Evolutionary conservation across 768 basidiomycete species (phyloP).

Genomic region (Mycena capillaripes): DNA sequence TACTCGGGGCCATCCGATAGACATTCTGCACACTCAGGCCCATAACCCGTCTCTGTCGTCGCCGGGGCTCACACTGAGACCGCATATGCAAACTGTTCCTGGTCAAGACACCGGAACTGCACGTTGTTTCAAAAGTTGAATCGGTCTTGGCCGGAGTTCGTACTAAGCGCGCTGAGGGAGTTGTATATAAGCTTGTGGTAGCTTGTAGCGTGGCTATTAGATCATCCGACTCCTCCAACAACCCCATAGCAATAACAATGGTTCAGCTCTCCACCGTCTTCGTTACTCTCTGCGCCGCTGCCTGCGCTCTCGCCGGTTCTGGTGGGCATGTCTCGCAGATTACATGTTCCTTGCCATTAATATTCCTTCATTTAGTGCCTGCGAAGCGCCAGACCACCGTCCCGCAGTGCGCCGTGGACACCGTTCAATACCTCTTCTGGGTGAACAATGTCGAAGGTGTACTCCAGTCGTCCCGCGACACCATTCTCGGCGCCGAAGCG

Average conservation of each 20-base stretch:
- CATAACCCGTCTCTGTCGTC: neutral
- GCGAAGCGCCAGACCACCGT: slow-evolving; percentile 10
- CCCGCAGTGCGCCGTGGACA: slow-evolving; percentile 16
- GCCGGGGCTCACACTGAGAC: neutral
- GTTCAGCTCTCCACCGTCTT: slow-evolving; percentile 13
- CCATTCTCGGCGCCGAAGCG: slow-evolving; percentile 12
- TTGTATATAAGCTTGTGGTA: slow-evolving; percentile 7
- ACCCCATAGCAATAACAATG: slow-evolving; percentile 18
- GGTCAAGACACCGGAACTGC: slow-evolving; percentile 12
- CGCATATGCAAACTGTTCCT: neutral
- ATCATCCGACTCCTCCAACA: slow-evolving; percentile 15
- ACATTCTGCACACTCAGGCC: slow-evolving; percentile 4
- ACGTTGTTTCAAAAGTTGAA: too few species aligned
- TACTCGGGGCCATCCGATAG: slow-evolving; percentile 4
- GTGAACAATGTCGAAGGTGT: neutral
- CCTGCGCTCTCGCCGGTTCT: slow-evolving; percentile 16
- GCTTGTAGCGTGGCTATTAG: slow-evolving; percentile 13
- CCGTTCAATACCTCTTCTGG: slow-evolving; percentile 19
- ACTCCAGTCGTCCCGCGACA: slow-evolving; percentile 13
- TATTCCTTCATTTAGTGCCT: slow-evolving; percentile 16
- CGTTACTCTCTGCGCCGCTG: slow-evolving; percentile 17
- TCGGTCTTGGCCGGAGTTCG: too few species aligned
- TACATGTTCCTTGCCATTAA: slow-evolving; percentile 10
- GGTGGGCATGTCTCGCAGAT: slow-evolving; percentile 9
- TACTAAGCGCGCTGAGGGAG: neutral